Conservation (phyloP, 768 basidiomycete species). For the Tulasnella sp. region DNA sequence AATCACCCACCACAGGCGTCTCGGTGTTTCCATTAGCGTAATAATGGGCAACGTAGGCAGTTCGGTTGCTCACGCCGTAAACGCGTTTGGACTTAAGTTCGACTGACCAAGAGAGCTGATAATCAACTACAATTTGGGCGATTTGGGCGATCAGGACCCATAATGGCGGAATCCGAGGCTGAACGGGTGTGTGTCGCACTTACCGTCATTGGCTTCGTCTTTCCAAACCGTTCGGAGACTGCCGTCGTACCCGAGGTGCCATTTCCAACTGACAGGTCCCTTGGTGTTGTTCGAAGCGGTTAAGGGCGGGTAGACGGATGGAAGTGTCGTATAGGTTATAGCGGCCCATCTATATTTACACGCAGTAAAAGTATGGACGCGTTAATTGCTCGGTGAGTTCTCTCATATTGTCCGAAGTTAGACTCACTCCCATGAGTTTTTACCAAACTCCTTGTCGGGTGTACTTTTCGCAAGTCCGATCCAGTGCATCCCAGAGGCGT, state of each 20-base stretch:
- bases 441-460: background rate
- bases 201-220: background rate
- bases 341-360: background rate
- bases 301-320: background rate
- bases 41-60: background rate
- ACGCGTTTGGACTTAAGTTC: background rate
- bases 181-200: background rate
- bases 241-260: background rate
- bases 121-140: background rate
- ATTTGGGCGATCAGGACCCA: too few species aligned
- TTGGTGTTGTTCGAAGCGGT: background rate
- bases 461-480: background rate
- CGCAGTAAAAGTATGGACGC: background rate
- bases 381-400: too few species aligned
- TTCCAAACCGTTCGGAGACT: background rate
- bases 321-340: background rate
- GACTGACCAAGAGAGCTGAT: background rate
- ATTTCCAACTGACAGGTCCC: background rate
- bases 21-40: background rate
- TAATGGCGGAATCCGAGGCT: background rate
- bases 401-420: background rate
- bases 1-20: background rate
- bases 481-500: background rate
- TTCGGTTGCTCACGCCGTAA: background rate
- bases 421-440: background rate